Conservation (phyloP, 441 rosid genomes). For the Erodium chrysanthum region DNA sequence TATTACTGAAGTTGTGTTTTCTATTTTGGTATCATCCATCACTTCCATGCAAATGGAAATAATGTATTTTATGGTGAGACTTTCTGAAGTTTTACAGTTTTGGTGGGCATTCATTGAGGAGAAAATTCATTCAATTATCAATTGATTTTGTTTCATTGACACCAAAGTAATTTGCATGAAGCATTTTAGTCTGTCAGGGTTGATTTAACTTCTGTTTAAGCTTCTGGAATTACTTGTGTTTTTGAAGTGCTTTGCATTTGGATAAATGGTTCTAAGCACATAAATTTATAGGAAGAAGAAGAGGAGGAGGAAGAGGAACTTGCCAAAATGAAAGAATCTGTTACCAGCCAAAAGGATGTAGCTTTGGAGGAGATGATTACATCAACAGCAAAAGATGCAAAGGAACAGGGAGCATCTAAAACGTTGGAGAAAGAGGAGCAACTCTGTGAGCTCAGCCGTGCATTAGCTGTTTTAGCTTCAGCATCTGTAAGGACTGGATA, state of each 20-base stretch:
- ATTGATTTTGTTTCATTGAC: neutral
- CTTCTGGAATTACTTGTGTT: conserved; percentile 1
- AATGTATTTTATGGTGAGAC: neutral
- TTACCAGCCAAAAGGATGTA: conserved; percentile 40
- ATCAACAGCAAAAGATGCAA: conserved; percentile 48
- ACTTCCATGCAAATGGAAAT: neutral
- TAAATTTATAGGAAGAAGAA: conserved; percentile 48
- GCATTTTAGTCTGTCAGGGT: neutral
- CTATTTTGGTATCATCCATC: neutral
- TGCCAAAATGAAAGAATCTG: conserved; percentile 49
- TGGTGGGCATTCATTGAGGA: neutral
- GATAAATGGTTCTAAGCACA: conserved; percentile 9
- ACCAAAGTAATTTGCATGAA: neutral
- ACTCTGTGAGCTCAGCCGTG: conserved; percentile 69
- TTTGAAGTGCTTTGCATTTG: conserved; percentile 10
- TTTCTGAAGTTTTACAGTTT: neutral
- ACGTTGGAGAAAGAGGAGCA: conserved; percentile 57
- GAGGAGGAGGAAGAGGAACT: conserved; percentile 67
- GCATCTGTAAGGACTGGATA: conserved; percentile 42
- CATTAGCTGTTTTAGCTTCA: conserved; percentile 62
- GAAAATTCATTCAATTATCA: too few relatives aligned
- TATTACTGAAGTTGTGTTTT: neutral
- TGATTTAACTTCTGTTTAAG: too few relatives aligned
- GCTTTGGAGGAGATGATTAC: conserved; percentile 48
- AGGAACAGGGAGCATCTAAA: conserved; percentile 45